phyloP scores from a whole-genome alignment of 768 basidiomycete genomes.

The Strobilomyces dryophilus region DNA sequence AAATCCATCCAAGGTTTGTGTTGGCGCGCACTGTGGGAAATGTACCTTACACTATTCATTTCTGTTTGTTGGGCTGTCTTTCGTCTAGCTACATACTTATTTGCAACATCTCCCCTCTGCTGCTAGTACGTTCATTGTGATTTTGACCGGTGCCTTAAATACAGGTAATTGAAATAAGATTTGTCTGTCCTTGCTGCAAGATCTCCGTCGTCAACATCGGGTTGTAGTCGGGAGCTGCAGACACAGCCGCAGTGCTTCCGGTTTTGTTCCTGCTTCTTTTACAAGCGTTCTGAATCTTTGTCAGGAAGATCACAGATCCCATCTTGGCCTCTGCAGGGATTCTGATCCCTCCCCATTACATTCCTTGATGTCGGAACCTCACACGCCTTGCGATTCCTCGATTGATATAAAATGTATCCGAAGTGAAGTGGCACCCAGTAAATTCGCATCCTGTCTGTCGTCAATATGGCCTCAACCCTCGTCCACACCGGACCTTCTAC shows the following conservation, averaged over 20 bases:
- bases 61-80: conserved; percentile 13
- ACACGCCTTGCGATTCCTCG: conserved; percentile 14
- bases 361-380: conserved; percentile 17
- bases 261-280: conserved; percentile 14
- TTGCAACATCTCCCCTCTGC: conserved; percentile 10
- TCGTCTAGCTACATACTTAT: conserved; percentile 9
- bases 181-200: conserved; percentile 21
- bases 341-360: conserved; percentile 9
- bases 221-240: conserved; percentile 11
- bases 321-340: conserved; percentile 14
- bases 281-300: conserved; percentile 7
- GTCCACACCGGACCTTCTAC: conserved; percentile 25
- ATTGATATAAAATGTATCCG: conserved; percentile 22
- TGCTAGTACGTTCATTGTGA: conserved; percentile 3
- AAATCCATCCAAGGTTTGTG: not conserved
- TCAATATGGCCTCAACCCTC: conserved; percentile 14
- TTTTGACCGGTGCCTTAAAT: conserved; percentile 22
- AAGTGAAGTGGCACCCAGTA: not conserved
- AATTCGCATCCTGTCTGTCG: conserved; percentile 6
- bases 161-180: conserved; percentile 24
- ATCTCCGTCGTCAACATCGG: conserved; percentile 24
- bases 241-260: conserved; percentile 9
- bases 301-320: conserved; percentile 20
- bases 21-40: conserved; percentile 21
- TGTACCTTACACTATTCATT: conserved; percentile 9